phyloP scores from a whole-genome alignment of 176 grass and related monocot species.

The Phragmites australis region DNA sequence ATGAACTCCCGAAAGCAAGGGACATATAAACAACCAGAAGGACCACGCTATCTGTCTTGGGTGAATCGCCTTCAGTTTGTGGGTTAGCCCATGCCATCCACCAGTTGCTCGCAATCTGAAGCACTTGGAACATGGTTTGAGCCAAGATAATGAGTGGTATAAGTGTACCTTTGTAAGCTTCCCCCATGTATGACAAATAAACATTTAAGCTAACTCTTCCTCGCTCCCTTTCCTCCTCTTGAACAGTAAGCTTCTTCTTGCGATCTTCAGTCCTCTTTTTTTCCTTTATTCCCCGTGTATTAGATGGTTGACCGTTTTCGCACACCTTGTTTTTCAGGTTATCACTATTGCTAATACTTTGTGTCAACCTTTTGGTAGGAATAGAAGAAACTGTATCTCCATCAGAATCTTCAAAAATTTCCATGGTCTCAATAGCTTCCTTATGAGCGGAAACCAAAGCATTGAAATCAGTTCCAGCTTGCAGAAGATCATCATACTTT shows the following conservation, averaged over 20 bases:
- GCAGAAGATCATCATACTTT: constrained; percentile 88
- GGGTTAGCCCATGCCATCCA: constrained; percentile 99
- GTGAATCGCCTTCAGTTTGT: constrained; percentile 73
- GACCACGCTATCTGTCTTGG: constrained; percentile 73
- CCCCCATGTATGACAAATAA: constrained; percentile 96
- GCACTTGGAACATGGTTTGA: constrained; percentile 87
- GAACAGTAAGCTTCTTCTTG: constrained; percentile 57
- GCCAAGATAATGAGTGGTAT: constrained; percentile 92
- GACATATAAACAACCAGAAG: constrained; percentile 94
- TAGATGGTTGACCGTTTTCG: constrained; percentile 63
- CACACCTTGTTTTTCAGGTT: constrained; percentile 65
- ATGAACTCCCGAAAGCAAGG: constrained; percentile 92
- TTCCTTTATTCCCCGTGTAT: constrained; percentile 59
- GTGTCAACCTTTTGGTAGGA: constrained; percentile 64
- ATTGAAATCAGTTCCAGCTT: constrained; percentile 93
- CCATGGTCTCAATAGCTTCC: constrained; percentile 93
- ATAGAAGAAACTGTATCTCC: constrained; percentile 51
- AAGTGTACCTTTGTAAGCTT: constrained; percentile 83
- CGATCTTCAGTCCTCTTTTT: constrained; percentile 47
- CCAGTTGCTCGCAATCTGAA: constrained; percentile 98
- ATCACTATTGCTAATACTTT: constrained; percentile 77
- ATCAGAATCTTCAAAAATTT: constrained; percentile 68
- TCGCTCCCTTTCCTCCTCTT: constrained; percentile 92
- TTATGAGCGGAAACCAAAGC: constrained; percentile 87
- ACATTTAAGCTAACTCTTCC: constrained; percentile 91